Base-by-base conservation (phyloP, 768 basidiomycete species). In the Boletus pseudo-olivaceus region DNA sequence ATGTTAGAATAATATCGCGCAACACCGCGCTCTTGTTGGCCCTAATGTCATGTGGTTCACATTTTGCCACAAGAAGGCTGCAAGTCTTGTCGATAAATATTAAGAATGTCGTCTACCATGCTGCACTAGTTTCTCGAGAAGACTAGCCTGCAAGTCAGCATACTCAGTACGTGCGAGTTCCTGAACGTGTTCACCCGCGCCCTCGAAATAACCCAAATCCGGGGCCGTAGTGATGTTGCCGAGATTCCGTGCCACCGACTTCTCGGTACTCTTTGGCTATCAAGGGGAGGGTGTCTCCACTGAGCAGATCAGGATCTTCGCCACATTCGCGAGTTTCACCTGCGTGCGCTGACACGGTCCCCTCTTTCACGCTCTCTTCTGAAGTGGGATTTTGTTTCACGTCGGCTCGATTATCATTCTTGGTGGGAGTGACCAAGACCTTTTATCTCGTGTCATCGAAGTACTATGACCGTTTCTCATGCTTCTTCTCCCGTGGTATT, bases 1-100 rank as follows among this genome's bases (percentile, higher is more conserved):
- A 46, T 39, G 43, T 61, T 66, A 66, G 55, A 63, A 50, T 58
- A 63, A 27, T 47, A 12, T 43, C 44, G 30, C 49, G 29, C 51
- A 23, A 23, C 4, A 23, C 4, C 23, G 23, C 23, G 23, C 42
- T 26, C 41, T 34, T 62, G 23, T 43, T 50, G 32, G 45, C 41
- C 26, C 39, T 37, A 66, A 63, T 63, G 53, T 42, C 56, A 61
- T 51, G 47, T 32, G 39, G 37, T 53, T 50, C 50, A 41, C 20
- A 35, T 19, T 38, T 43, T 8, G 34, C 20, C 23, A 12, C 37
- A 19, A 53, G 37, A 37, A 44, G 38, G 23, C 19, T 34, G n/a
- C 40, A 37, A 46, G 17, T 23, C 40, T 19, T 23, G 33, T 40
- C 37, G 30, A 17, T 33, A 10, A 37, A 23, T 27, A 26, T 29